A percentile compares a stretch with the other conserved stretches of the same genome.
Evolutionary conservation across 2,329 filamentous ascomycete genomes (phyloP).

Genomic region (Nectriaceae sp.): DNA sequence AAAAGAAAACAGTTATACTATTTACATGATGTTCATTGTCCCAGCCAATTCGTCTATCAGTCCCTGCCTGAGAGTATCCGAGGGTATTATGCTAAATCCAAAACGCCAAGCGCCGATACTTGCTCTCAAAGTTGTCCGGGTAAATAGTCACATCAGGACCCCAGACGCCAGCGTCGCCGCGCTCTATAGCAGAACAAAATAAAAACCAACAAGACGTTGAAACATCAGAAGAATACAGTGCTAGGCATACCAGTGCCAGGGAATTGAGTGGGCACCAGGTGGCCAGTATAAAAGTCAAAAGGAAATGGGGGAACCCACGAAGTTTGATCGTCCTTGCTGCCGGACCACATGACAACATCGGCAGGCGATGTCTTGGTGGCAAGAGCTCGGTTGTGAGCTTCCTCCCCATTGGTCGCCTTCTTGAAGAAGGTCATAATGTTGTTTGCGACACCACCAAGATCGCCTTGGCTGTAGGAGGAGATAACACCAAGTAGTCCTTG

Average conservation of each 20-base stretch:
- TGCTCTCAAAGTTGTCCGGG: too few species aligned
- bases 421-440: constrained; percentile 85
- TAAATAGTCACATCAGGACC: too few species aligned
- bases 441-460: constrained; percentile 79
- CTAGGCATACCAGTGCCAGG: constrained; percentile 5
- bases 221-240: too few species aligned
- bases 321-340: constrained; percentile 95
- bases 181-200: neutral
- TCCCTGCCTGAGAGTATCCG: too few species aligned
- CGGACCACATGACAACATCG: constrained; percentile 97
- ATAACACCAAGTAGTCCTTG: constrained; percentile 63
- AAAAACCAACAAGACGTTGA: neutral
- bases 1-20: constrained; percentile 24
- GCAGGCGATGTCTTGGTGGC: constrained; percentile 92
- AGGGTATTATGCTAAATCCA: too few species aligned
- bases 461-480: constrained; percentile 65
- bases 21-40: constrained; percentile 14
- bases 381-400: constrained; percentile 77
- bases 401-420: constrained; percentile 79
- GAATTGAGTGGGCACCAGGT: constrained; percentile 16
- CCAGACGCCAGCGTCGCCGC: too few species aligned
- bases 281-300: constrained; percentile 17
- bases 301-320: constrained; percentile 61
- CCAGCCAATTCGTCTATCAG: constrained; percentile 5
- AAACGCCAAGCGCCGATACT: constrained; percentile 1